Percentiles rank a stretch among this genome's conserved stretches.
phyloP scores from a whole-genome alignment of 2,329 filamentous ascomycete species.

The Clathrospora elynae region DNA sequence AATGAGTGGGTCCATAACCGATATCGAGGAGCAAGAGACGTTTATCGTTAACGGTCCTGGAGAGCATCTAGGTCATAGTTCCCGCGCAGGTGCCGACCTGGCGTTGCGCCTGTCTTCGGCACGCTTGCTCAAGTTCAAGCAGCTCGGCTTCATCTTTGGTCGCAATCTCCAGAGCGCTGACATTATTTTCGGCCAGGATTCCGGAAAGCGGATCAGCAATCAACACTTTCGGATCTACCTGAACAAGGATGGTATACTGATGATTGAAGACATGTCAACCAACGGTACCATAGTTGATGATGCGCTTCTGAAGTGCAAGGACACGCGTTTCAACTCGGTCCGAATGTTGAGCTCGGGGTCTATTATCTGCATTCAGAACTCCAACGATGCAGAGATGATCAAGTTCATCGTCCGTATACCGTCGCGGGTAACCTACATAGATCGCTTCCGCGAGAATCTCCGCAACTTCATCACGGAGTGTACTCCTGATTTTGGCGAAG shows the following conservation, averaged over 20 bases:
- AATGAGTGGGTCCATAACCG: constrained; percentile 44
- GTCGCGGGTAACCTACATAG: constrained; percentile 67
- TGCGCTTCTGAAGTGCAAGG: constrained; percentile 63
- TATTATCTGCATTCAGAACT: constrained; percentile 70
- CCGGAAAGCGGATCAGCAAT: constrained; percentile 80
- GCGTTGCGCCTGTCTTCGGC: constrained; percentile 78
- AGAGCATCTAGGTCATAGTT: constrained; percentile 22
- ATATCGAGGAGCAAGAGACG: constrained; percentile 52
- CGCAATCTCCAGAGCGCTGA: constrained; percentile 76
- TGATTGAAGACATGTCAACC: constrained; percentile 94
- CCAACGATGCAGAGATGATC: constrained; percentile 64
- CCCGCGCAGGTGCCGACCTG: constrained; percentile 61
- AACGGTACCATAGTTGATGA: constrained; percentile 91
- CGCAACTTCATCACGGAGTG: constrained; percentile 63
- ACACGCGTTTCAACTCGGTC: constrained; percentile 49
- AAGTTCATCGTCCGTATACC: constrained; percentile 87
- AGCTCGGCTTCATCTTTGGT: constrained; percentile 82
- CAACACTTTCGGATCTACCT: constrained; percentile 94
- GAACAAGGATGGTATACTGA: constrained; percentile 82
- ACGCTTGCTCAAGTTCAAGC: constrained; percentile 64
- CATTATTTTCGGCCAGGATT: constrained; percentile 67
- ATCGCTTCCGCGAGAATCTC: constrained; percentile 71
- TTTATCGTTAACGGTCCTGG: constrained; percentile 54
- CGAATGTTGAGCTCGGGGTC: constrained; percentile 74
- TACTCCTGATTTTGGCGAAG: constrained; percentile 27